phyloP scores from a whole-genome alignment of 2,329 filamentous ascomycete species.

The Aspergillus jensenii region DNA sequence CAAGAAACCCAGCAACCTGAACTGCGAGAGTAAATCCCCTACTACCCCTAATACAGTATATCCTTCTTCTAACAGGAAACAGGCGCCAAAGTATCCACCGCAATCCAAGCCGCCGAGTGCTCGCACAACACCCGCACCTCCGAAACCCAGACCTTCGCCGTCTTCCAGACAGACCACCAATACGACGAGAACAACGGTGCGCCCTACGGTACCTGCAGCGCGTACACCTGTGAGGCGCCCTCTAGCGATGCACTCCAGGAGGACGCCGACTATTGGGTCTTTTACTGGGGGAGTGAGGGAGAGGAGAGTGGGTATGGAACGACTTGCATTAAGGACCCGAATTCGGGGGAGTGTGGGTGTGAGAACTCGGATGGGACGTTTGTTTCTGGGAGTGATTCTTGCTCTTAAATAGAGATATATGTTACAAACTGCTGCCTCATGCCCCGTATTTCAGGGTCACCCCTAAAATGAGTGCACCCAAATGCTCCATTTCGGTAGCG shows the following conservation, averaged over 20 bases:
- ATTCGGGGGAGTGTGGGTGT: conserved; percentile 42
- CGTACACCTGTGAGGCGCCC: conserved; percentile 43
- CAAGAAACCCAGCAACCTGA: conserved; percentile 28
- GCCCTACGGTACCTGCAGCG: conserved; percentile 50
- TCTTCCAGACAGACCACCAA: conserved; percentile 45
- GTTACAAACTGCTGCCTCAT: too few species aligned
- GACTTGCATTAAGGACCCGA: conserved; percentile 41
- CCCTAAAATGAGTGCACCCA: too few species aligned
- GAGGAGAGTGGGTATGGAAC: conserved; percentile 21
- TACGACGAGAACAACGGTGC: conserved; percentile 46
- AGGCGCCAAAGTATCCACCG: conserved; percentile 35
- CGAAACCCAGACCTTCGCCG: conserved; percentile 36
- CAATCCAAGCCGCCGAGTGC: conserved; percentile 42
- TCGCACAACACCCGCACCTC: conserved; percentile 40
- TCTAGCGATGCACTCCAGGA: conserved; percentile 29
- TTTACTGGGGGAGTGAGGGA: conserved; percentile 36
- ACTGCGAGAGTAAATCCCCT: conserved; percentile 27
- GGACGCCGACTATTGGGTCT: conserved; percentile 43
- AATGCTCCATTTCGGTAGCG: too few species aligned
- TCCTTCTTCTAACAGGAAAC: background rate
- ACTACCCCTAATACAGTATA: background rate
- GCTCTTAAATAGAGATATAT: too few species aligned
- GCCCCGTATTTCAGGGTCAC: too few species aligned
- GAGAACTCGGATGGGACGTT: conserved; percentile 44
- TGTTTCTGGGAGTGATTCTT: conserved; percentile 25